Conservation (phyloP, 495 filamentous ascomycete genomes). For the Penicillium taxi region DNA sequence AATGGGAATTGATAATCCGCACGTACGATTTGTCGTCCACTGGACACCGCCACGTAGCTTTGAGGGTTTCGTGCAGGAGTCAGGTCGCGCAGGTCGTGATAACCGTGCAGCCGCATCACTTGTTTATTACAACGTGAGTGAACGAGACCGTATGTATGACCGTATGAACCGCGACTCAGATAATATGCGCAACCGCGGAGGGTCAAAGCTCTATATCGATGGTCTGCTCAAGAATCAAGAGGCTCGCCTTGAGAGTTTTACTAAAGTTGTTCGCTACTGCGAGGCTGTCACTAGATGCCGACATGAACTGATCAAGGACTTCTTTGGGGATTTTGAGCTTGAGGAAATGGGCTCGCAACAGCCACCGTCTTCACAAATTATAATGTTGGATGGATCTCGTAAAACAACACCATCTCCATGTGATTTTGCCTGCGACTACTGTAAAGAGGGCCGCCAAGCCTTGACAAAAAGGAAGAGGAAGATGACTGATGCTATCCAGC, state of each 20-base stretch:
- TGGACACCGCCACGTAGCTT: constrained; percentile 90
- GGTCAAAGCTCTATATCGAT: constrained; percentile 8
- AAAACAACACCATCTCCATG: constrained; percentile 41
- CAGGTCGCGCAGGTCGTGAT: constrained; percentile 82
- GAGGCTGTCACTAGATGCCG: constrained; percentile 66
- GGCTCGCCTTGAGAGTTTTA: constrained; percentile 38
- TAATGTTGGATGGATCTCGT: not conserved
- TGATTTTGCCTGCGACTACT: constrained; percentile 83
- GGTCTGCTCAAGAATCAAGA: constrained; percentile 27
- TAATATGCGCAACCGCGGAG: constrained; percentile 29
- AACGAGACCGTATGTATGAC: constrained; percentile 65
- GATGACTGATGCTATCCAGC: constrained; percentile 18
- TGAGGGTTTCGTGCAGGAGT: constrained; percentile 94
- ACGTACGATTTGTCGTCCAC: constrained; percentile 88
- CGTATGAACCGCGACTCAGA: constrained; percentile 33
- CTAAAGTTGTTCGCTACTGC: constrained; percentile 68
- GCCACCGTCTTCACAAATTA: constrained; percentile 13
- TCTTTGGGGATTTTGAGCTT: constrained; percentile 64
- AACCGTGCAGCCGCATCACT: constrained; percentile 79
- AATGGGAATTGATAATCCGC: constrained; percentile 95
- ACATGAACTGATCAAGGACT: constrained; percentile 67
- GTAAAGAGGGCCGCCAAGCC: constrained; percentile 59
- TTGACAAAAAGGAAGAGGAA: constrained; percentile 54
- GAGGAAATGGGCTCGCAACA: constrained; percentile 35
- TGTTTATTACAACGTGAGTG: constrained; percentile 79